These are phyloP conservation scores for Pseudonitzschia multiseries DNA, from an alignment of 108 stramenopile genomes.

Conservation along the genomic window DNA sequence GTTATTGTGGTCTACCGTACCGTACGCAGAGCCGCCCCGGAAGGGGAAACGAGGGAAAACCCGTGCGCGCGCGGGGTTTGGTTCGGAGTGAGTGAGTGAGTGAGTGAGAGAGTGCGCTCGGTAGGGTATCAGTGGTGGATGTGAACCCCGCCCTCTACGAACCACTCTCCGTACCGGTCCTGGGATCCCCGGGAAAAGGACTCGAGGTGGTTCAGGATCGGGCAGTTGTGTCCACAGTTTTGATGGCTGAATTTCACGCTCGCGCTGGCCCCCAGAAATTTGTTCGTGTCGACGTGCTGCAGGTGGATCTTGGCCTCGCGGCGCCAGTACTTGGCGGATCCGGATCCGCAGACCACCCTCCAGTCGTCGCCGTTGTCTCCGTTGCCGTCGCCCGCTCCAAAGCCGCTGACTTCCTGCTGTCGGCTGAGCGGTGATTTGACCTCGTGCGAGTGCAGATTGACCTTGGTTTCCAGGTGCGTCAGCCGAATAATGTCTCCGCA, in stretches of 20 bases:
- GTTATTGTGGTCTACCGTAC: too few relatives aligned
- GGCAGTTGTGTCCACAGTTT: conserved; percentile 84
- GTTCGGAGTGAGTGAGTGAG: too few relatives aligned
- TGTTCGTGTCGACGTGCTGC: conserved; percentile 56
- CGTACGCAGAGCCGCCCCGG: too few relatives aligned
- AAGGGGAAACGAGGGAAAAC: too few relatives aligned
- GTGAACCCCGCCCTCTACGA: conserved; percentile 67
- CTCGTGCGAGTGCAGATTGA: conserved; percentile 79
- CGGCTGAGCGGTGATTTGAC: conserved; percentile 55
- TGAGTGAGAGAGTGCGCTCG: too few relatives aligned
- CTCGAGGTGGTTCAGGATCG: conserved; percentile 83
- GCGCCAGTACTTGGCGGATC: conserved; percentile 49
- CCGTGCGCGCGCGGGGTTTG: too few relatives aligned
- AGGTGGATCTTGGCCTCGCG: conserved; percentile 47
- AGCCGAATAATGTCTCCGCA: conserved; percentile 67
- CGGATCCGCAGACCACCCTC: conserved; percentile 53
- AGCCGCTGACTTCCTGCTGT: conserved; percentile 84
- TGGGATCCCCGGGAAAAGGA: conserved; percentile 58
- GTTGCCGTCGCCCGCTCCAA: conserved; percentile 66
- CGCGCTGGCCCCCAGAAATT: conserved; percentile 56
- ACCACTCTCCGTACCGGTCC: conserved; percentile 62
- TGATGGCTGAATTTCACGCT: conserved; percentile 64
- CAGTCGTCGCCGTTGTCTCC: conserved; percentile 84
- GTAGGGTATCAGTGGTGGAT: conserved; percentile 45
- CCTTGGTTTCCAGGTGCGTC: conserved; percentile 58